Conservation (phyloP, 1,284 basidiomycete genomes). For the Ceratobasidium papillatum region DNA sequence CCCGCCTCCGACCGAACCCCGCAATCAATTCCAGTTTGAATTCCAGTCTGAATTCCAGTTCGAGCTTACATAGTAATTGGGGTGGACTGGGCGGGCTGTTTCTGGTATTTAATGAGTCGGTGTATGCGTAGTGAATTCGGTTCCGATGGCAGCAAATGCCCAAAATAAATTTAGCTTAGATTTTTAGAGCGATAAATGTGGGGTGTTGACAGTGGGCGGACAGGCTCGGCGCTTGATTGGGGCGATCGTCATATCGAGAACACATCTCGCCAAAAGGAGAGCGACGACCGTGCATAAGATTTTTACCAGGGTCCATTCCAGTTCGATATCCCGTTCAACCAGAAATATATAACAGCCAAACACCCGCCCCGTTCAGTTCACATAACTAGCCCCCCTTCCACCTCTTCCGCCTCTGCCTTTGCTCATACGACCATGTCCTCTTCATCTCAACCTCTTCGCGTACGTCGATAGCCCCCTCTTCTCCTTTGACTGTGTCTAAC, state of each 20-base stretch:
- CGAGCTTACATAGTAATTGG: background rate
- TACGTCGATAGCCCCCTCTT: background rate
- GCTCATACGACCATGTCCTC: slow-evolving; percentile 20
- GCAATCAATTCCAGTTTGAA: slow-evolving; percentile 5
- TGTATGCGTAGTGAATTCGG: slow-evolving; percentile 18
- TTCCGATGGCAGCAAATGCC: background rate
- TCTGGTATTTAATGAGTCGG: background rate
- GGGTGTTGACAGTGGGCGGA: slow-evolving; percentile 6
- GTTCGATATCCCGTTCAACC: slow-evolving; percentile 26
- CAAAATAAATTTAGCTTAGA: background rate
- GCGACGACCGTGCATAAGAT: slow-evolving; percentile 24
- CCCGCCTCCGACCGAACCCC: slow-evolving; percentile 24
- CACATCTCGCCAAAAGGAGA: slow-evolving; percentile 37
- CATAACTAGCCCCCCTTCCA: background rate
- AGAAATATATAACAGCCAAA: slow-evolving; percentile 18
- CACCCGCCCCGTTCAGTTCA: background rate
- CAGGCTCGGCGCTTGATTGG: slow-evolving; percentile 37
- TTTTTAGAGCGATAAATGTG: background rate
- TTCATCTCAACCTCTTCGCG: slow-evolving; percentile 36
- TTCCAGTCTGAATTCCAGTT: slow-evolving; percentile 38
- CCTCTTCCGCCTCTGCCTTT: background rate
- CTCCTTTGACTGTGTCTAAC: background rate
- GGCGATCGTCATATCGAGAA: slow-evolving; percentile 35
- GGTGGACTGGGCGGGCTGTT: too few relatives aligned
- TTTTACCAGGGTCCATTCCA: slow-evolving; percentile 39